Percentiles rank a stretch among this genome's conserved stretches.
phyloP scores from a whole-genome alignment of 2,329 filamentous ascomycete species.

The Stachybotrys chartarum region DNA sequence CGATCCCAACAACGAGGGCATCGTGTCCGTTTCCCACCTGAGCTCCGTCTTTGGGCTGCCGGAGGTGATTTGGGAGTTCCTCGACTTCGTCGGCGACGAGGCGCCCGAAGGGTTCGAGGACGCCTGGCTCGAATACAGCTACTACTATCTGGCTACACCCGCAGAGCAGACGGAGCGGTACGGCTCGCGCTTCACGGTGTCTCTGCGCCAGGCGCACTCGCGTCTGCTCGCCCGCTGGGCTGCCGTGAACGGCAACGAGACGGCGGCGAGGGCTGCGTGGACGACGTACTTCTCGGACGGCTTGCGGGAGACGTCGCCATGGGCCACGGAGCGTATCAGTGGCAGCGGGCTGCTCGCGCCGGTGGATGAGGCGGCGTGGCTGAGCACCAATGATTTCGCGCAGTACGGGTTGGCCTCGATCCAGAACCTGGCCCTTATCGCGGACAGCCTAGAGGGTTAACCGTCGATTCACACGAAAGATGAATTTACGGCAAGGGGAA shows the following conservation, averaged over 20 bases:
- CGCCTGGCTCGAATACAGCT: conserved; percentile 54
- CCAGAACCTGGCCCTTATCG: conserved; percentile 39
- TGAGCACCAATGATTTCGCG: conserved; percentile 49
- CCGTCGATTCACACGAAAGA: too few species aligned
- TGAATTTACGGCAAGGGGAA: too few species aligned
- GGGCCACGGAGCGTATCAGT: conserved; percentile 28
- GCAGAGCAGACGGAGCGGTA: conserved; percentile 47
- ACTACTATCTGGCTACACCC: conserved; percentile 43
- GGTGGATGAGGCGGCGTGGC: conserved; percentile 49
- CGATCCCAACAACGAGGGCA: conserved; percentile 43
- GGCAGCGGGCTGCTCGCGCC: conserved; percentile 36
- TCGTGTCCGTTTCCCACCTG: conserved; percentile 46
- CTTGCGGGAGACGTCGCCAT: conserved; percentile 26
- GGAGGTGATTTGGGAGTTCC: conserved; percentile 49
- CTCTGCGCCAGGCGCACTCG: conserved; percentile 49
- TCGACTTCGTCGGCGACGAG: conserved; percentile 39
- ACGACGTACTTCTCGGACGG: conserved; percentile 44
- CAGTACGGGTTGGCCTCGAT: conserved; percentile 52
- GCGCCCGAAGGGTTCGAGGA: conserved; percentile 41
- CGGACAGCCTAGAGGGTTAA: conserved; percentile 3
- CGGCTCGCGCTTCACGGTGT: conserved; percentile 40
- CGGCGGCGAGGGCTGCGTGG: conserved; percentile 45
- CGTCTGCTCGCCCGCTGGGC: conserved; percentile 50
- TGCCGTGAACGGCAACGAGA: conserved; percentile 32
- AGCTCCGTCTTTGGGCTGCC: conserved; percentile 51